These are phyloP conservation scores for Warburgia ugandensis DNA, from an alignment of 164 flowering plant genomes.

Conservation along the genomic window DNA sequence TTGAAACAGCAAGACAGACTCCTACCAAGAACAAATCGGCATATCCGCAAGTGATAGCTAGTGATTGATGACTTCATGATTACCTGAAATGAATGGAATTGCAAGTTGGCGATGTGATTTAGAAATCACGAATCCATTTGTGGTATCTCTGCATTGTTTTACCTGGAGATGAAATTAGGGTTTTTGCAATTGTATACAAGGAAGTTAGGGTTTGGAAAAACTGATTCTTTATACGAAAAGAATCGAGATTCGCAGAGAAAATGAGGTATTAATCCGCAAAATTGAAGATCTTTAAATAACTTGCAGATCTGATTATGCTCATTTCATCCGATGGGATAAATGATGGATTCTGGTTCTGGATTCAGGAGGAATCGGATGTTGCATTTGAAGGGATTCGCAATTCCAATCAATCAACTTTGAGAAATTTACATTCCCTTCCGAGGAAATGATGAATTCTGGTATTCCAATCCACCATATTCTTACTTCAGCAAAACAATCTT, in stretches of 20 bases:
- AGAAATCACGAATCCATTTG: no score
- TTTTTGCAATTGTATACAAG: background rate
- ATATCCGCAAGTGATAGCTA: no score
- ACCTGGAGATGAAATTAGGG: slow-evolving; percentile 12
- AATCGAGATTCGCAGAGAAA: no score
- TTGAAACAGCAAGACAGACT: no score
- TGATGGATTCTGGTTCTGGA: slow-evolving; percentile 60
- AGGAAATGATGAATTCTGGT: slow-evolving; percentile 91
- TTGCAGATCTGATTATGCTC: slow-evolving; percentile 75
- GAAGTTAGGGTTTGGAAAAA: background rate
- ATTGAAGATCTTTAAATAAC: slow-evolving; percentile 8
- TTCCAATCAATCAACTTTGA: slow-evolving; percentile 45
- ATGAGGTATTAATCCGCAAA: background rate
- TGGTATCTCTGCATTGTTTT: slow-evolving; percentile 36
- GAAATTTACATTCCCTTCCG: slow-evolving; percentile 74
- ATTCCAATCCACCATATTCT: slow-evolving; percentile 65
- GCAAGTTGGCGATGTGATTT: no score
- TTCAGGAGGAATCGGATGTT: slow-evolving; percentile 34
- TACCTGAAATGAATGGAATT: no score
- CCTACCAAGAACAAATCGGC: no score
- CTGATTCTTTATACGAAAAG: background rate
- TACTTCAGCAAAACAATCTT: slow-evolving; percentile 47
- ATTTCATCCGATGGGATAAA: slow-evolving; percentile 30
- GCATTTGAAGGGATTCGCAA: slow-evolving; percentile 25
- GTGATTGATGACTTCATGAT: no score